These are phyloP conservation scores for Asterochloris erici DNA, from an alignment of 139 green algal genomes.

Conservation along the genomic window DNA sequence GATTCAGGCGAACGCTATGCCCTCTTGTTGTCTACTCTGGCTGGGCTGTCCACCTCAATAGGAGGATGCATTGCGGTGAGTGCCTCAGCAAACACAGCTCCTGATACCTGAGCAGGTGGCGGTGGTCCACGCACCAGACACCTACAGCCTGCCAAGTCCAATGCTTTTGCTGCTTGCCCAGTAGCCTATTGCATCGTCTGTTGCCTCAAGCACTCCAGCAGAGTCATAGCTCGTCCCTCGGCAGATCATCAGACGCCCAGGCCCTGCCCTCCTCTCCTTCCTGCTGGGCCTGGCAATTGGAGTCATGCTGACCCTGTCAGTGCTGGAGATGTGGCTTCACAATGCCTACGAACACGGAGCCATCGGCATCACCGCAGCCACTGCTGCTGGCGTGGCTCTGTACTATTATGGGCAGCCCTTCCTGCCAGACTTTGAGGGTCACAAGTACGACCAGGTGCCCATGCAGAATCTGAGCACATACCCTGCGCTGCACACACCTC, in stretches of 20 bases:
- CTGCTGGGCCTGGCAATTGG: slow-evolving; percentile 66
- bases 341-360: slow-evolving; percentile 61
- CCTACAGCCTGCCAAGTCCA: slow-evolving; percentile 19
- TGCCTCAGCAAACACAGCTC: neutral
- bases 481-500: neutral
- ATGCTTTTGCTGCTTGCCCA: neutral
- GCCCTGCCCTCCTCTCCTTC: slow-evolving; percentile 58
- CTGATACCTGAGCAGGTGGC: neutral
- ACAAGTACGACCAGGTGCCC: neutral
- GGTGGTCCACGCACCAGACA: neutral
- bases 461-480: no score
- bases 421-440: slow-evolving; percentile 58
- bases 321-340: slow-evolving; percentile 71
- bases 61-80: slow-evolving; percentile 61
- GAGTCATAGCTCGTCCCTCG: neutral
- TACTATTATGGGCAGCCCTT: slow-evolving; percentile 57
- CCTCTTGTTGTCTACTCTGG: slow-evolving; percentile 44
- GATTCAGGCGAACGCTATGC: slow-evolving; percentile 30
- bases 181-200: neutral
- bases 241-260: slow-evolving; percentile 55
- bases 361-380: slow-evolving; percentile 32
- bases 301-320: slow-evolving; percentile 81
- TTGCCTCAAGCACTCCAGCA: neutral
- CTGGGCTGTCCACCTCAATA: slow-evolving; percentile 60
- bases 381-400: slow-evolving; percentile 35